Evolutionary conservation across 2,329 filamentous ascomycete species (phyloP).

Genomic region (Pseudogymnoascus sp.): DNA sequence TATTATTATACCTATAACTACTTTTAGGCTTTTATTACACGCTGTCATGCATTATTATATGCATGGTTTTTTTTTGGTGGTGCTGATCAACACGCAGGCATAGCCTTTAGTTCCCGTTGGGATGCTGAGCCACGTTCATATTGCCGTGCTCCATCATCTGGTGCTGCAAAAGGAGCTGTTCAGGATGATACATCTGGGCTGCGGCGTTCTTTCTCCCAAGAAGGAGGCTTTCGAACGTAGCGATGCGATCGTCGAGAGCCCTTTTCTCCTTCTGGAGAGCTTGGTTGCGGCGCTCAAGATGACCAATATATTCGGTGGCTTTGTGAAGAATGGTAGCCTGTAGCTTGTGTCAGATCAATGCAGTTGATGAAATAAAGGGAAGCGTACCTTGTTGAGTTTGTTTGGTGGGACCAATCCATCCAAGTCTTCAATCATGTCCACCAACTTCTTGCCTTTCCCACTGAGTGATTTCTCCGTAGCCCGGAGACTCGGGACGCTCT

Average conservation of each 20-base stretch:
- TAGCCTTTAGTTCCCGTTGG: neutral
- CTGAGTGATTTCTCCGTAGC: constrained; percentile 33
- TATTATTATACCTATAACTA: neutral
- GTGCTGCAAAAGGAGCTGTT: neutral
- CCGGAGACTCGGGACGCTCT: constrained; percentile 64
- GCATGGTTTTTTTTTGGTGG: too few relatives aligned
- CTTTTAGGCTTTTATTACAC: too few relatives aligned
- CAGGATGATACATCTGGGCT: neutral
- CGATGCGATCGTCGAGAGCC: neutral
- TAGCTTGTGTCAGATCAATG: neutral
- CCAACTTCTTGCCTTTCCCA: constrained; percentile 32
- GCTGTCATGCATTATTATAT: too few relatives aligned
- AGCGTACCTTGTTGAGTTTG: constrained; percentile 58
- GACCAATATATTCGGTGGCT: constrained; percentile 21
- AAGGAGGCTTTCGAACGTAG: neutral
- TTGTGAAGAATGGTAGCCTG: constrained; percentile 19
- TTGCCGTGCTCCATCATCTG: neutral
- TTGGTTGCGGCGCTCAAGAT: constrained; percentile 15
- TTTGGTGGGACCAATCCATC: constrained; percentile 56
- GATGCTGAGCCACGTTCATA: neutral
- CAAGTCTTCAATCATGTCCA: constrained; percentile 47
- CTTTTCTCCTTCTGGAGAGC: neutral
- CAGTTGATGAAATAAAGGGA: neutral
- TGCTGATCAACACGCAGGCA: neutral
- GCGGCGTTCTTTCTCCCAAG: neutral